Base-by-base conservation (phyloP, 768 basidiomycete genomes). In the Pleurotus tuoliensis region DNA sequence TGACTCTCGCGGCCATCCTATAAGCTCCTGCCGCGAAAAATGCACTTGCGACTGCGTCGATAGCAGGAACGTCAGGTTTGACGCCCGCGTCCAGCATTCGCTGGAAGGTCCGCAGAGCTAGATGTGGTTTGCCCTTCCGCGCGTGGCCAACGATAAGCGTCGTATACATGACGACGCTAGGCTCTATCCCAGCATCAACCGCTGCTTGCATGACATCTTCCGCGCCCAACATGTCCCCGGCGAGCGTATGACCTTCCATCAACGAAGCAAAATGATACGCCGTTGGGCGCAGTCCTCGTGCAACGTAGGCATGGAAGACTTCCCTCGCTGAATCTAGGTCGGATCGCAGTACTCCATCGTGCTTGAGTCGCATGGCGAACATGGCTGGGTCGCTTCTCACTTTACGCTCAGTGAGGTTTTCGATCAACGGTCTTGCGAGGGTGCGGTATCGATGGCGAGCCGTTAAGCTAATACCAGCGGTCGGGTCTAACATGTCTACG, bases 91-190 rank as follows among this genome's bases (percentile, higher is more conserved):
- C 69, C 11, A 88, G 60, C 88, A 94, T 91, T 39, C 75, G 69
- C 34, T 77, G 76, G 64, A 91, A 92, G 22, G 76, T 70, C 30
- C 67, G 69, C 61, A 80, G 69, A 0, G 88, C 88, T 24, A 70
- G 65, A 3, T 72, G 70, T 4, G 87, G 81, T 30, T 82, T 70
- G 12, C 81, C 79, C 51, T 76, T 75, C n/a, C 82, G 81, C 18
- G 82, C 87, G 67, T 86, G 80, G 2, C 88, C 91, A 37, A 77
- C 74, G 61, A 94, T 85, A 58, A 94, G 77, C 59, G 87, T 84
- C 22, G 91, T 92, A 74, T 84, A 89, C 79, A 90, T 82, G 45
- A 86, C 79, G 16, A 82, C 76, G 61, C 85, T 83, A 18, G 85
- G 81, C 20, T 73, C 68, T 57, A 87, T 66, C 22, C 84, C 82